Evolutionary conservation across 2,329 filamentous ascomycete species (phyloP).

Genomic region (Aspergillus ruber): DNA sequence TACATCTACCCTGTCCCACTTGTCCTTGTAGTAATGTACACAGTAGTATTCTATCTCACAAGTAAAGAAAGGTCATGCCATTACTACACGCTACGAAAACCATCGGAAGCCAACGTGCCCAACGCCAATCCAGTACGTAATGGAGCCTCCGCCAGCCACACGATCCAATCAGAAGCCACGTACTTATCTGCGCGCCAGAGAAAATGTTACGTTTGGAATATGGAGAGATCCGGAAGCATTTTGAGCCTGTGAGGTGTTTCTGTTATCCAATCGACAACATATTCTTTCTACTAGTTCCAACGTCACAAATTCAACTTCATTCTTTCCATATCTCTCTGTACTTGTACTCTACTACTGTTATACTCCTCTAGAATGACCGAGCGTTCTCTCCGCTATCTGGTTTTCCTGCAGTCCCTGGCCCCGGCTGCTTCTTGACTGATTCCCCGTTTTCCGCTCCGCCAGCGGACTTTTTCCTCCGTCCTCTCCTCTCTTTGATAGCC

Average conservation of each 20-base stretch:
- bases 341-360: background rate
- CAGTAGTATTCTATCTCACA: too few species aligned
- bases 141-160: constrained; percentile 13
- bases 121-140: constrained; percentile 25
- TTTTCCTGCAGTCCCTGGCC: constrained; percentile 24
- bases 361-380: constrained; percentile 21
- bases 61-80: background rate
- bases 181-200: background rate
- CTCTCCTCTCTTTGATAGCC: background rate
- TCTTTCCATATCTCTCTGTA: background rate
- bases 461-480: background rate
- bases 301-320: too few species aligned
- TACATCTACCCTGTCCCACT: background rate
- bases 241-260: constrained; percentile 8
- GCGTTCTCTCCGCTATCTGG: constrained; percentile 22
- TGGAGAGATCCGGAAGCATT: constrained; percentile 10
- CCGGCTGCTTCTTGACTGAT: background rate
- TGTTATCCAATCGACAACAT: constrained; percentile 6
- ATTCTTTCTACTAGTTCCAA: too few species aligned
- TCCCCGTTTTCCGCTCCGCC: background rate
- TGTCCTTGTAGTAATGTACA: background rate
- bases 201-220: constrained; percentile 25
- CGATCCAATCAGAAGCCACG: constrained; percentile 22
- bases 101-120: background rate
- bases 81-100: background rate